Percentiles rank a stretch among this genome's conserved stretches.
Evolutionary conservation across 2,329 filamentous ascomycete species (phyloP).

Genomic region (Calycina marina): DNA sequence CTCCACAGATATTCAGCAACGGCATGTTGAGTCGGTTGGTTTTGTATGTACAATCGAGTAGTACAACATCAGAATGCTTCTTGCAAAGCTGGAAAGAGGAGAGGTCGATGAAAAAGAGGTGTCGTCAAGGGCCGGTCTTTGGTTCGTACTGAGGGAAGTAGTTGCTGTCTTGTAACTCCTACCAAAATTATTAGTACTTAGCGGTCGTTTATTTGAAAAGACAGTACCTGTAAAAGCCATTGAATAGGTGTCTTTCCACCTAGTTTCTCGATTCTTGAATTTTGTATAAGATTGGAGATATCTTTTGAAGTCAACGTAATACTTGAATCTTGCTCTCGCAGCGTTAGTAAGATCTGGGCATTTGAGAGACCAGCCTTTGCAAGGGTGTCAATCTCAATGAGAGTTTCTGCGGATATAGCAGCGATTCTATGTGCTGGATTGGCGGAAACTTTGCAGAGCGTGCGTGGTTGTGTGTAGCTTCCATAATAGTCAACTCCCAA

Average conservation of each 20-base stretch:
- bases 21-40: slow-evolving; percentile 2
- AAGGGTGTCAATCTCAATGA: not conserved
- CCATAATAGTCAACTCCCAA: not conserved
- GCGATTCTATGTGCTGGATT: slow-evolving; percentile 1
- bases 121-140: not conserved
- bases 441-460: not conserved
- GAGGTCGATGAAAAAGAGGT: not conserved
- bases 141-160: not conserved
- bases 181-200: not conserved
- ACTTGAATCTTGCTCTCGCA: not conserved
- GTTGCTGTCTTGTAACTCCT: not conserved
- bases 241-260: not conserved
- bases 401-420: not conserved
- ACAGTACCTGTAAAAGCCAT: not conserved
- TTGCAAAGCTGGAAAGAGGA: not conserved
- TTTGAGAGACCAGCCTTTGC: not conserved
- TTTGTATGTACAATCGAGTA: slow-evolving; percentile 3
- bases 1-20: slow-evolving; percentile 1
- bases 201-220: not conserved
- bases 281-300: not conserved
- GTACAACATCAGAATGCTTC: slow-evolving; percentile 1
- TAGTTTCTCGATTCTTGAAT: not conserved
- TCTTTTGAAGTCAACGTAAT: not conserved
- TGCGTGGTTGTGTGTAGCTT: not conserved
- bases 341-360: not conserved